phyloP scores from a whole-genome alignment of 1,284 basidiomycete genomes.

The Caloboletus inedulis region DNA sequence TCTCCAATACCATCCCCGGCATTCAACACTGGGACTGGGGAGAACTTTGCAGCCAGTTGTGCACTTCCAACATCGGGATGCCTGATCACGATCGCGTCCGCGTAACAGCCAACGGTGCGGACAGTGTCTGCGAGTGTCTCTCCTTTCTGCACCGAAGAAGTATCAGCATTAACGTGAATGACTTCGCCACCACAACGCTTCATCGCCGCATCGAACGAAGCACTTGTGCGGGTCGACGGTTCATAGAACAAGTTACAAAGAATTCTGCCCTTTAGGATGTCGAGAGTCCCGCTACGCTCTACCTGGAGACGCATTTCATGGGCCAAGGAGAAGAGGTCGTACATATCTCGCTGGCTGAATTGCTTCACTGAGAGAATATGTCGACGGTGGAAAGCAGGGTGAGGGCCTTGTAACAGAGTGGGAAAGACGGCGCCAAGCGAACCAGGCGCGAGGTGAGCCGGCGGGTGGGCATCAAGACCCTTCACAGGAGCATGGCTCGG shows the following conservation, averaged over 20 bases:
- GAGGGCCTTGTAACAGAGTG: slow-evolving; percentile 46
- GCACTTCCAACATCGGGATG: slow-evolving; percentile 94
- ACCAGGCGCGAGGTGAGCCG: slow-evolving; percentile 13
- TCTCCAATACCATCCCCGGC: slow-evolving; percentile 97
- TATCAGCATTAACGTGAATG: slow-evolving; percentile 77
- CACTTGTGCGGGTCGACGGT: slow-evolving; percentile 92
- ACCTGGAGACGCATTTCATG: slow-evolving; percentile 97
- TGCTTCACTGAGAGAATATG: slow-evolving; percentile 96
- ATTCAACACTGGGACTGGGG: slow-evolving; percentile 94
- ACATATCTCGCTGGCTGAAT: slow-evolving; percentile 87
- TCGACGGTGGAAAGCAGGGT: slow-evolving; percentile 77
- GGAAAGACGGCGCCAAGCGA: slow-evolving; percentile 32
- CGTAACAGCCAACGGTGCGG: slow-evolving; percentile 93
- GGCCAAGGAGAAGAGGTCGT: slow-evolving; percentile 92
- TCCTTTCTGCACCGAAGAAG: slow-evolving; percentile 91
- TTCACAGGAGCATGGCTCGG: slow-evolving; percentile 31
- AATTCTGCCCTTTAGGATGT: slow-evolving; percentile 89
- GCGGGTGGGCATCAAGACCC: slow-evolving; percentile 19
- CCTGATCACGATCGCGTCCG: slow-evolving; percentile 91
- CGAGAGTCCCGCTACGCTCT: slow-evolving; percentile 86
- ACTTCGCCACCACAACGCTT: slow-evolving; percentile 96
- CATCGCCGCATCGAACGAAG: slow-evolving; percentile 99
- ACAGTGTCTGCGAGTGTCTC: slow-evolving; percentile 94
- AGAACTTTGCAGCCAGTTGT: slow-evolving; percentile 89
- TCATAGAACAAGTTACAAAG: slow-evolving; percentile 98